phyloP scores from a whole-genome alignment of 164 flowering plant genomes.

The Tetrastigma voinierianum region DNA sequence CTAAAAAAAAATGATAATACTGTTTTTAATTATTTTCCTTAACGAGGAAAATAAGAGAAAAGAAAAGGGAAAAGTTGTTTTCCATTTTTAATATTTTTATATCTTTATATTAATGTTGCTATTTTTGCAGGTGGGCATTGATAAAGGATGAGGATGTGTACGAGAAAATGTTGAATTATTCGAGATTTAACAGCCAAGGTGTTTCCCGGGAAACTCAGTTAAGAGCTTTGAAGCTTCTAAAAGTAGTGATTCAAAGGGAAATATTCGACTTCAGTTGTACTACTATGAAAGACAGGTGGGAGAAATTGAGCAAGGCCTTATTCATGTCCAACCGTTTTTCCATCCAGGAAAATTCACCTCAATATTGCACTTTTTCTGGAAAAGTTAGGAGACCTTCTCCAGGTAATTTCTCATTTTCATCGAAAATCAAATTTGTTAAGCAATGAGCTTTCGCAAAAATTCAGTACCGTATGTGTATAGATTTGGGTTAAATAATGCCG shows the following conservation, averaged over 20 bases:
- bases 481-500: no score
- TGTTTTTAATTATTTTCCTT: no score
- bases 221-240: conserved; percentile 56
- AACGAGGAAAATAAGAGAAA: no score
- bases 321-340: conserved; percentile 42
- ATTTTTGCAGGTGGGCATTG: conserved; percentile 66
- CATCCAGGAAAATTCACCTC: conserved; percentile 41
- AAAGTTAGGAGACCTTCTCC: conserved; percentile 53
- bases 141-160: conserved; percentile 56
- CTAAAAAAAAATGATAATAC: no score
- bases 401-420: conserved; percentile 28
- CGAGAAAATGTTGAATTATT: conserved; percentile 30
- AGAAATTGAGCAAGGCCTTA: conserved; percentile 30
- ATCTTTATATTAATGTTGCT: not conserved
- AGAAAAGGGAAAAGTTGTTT: no score
- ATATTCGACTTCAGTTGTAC: conserved; percentile 44
- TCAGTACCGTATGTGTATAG: no score
- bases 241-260: conserved; percentile 29
- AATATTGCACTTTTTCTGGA: conserved; percentile 47
- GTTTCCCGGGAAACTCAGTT: conserved; percentile 62
- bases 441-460: no score
- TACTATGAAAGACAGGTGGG: conserved; percentile 52
- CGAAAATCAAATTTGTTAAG: not conserved
- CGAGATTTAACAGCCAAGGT: conserved; percentile 29
- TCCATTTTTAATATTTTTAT: no score